Percentiles rank a stretch among this genome's conserved stretches.
Evolutionary conservation across 352 stramenopile genomes (phyloP).

Genomic region (Elongisporangium prolatum): DNA sequence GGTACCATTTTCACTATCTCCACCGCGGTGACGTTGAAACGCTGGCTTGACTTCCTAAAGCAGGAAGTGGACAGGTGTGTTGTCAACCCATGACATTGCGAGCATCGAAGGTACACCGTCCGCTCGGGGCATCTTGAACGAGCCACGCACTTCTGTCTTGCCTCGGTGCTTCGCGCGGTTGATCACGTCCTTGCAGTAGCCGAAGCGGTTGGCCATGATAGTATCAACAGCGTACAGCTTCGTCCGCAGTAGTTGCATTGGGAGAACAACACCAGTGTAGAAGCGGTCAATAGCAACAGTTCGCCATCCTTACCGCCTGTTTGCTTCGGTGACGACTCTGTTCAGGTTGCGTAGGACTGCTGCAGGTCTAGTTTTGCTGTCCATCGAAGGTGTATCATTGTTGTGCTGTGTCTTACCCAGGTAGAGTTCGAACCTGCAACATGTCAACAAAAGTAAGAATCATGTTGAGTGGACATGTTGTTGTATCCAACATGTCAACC

Average conservation of each 20-base stretch:
- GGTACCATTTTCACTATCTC: neutral
- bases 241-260: neutral
- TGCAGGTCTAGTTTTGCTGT: too few species aligned
- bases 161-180: neutral
- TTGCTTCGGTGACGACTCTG: neutral
- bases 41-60: neutral
- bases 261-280: neutral
- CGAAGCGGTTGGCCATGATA: conserved; percentile 1
- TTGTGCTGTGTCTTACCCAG: neutral
- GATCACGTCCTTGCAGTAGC: neutral
- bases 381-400: neutral
- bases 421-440: conserved; percentile 2
- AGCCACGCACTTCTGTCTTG: neutral
- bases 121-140: neutral
- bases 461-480: neutral
- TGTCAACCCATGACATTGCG: neutral
- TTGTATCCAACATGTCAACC: neutral
- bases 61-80: conserved; percentile 1
- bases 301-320: neutral
- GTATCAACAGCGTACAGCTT: conserved; percentile 5
- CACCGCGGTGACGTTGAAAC: neutral
- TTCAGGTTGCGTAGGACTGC: too few species aligned
- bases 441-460: neutral
- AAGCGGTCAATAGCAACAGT: neutral
- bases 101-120: neutral